Evolutionary conservation across 108 stramenopile genomes (phyloP), one percentile per base, ranked within the genome.

Genomic region (Pseudonitzschia multiseries): DNA sequence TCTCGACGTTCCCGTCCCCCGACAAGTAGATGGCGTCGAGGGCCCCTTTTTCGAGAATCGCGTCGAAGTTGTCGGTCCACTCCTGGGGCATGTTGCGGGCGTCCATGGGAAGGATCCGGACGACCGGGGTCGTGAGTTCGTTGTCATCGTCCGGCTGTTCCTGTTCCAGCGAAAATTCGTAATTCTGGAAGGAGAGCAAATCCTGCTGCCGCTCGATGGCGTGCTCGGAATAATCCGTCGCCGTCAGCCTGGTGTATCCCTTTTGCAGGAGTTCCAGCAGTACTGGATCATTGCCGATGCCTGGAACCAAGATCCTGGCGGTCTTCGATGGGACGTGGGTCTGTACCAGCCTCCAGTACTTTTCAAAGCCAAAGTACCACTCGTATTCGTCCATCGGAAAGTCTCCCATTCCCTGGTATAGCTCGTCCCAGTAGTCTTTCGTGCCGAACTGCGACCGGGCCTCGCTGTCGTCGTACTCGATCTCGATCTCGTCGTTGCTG

Each of bases 11-110:
- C 1, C 86, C 88, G 78, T 86, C 83, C 26, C 87, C 86, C 28
- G 86, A 89, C n/a, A 93, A 53, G 64, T 89, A 91, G 10, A 93
- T 86, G 32, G 89, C 92, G 79, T 93, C 92, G 57, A 90, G 69
- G 5, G 84, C 81, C 10, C 92, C 89, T 68, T 91, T 93, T 79
- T 93, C 92, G 32, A 93, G 36, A 26, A 91, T 82, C 32, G 79
- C 76, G 80, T 91, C 92, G 70, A 88, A 93, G 13, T 32, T 27
- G 59, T 79, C 40, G 1, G 60, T 76, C 89, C 89, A 93, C 52
- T 74, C 73, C 20, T 33, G 26, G 10, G 82, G 79, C 68, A 93
- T 71, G 40, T 71, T 50, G 32, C 86, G 81, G 24, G 89, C 89
- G 78, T 93, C 89, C 63, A 83, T 81, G 36, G 36, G 2, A 3